Conservation (phyloP, 148 eudicot genomes). For the Chenopodium album region DNA sequence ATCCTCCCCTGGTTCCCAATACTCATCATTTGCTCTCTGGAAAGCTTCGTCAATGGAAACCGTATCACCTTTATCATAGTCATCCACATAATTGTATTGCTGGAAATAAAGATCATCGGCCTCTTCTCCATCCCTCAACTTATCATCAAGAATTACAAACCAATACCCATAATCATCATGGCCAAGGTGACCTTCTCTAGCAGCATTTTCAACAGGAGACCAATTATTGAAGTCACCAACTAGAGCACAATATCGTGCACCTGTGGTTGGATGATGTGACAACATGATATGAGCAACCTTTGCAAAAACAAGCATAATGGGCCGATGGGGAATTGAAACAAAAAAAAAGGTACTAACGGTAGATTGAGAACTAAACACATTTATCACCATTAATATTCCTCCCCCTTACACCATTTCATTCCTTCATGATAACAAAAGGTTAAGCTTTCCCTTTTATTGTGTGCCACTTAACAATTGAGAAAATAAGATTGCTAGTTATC, state of each 20-base stretch:
- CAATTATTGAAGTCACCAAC: conserved; percentile 92
- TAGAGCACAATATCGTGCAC: conserved; percentile 94
- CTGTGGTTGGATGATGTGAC: conserved; percentile 39
- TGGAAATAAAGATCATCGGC: conserved; percentile 85
- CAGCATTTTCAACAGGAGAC: conserved; percentile 90
- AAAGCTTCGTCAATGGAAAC: conserved; percentile 62
- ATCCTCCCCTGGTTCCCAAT: conserved; percentile 99
- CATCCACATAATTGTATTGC: conserved; percentile 84
- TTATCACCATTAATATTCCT: too few species aligned
- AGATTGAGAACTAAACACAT: too few species aligned
- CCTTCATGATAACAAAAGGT: background rate
- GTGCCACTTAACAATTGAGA: background rate
- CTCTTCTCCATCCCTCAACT: conserved; percentile 81
- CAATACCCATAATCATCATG: conserved; percentile 98
- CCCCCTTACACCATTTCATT: background rate
- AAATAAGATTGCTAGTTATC: too few species aligned
- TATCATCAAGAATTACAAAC: conserved; percentile 90
- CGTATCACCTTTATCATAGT: conserved; percentile 93
- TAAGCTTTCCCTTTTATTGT: background rate
- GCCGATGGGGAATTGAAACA: too few species aligned
- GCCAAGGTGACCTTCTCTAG: conserved; percentile 89
- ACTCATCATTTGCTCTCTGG: conserved; percentile 84
- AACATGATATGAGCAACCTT: conserved; percentile 15
- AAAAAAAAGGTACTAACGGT: too few species aligned
- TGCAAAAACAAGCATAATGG: background rate